Evolutionary conservation across 331 rosid species (phyloP), one percentile per base, ranked within the genome.

Genomic region (Erythrophleum ivorense): DNA sequence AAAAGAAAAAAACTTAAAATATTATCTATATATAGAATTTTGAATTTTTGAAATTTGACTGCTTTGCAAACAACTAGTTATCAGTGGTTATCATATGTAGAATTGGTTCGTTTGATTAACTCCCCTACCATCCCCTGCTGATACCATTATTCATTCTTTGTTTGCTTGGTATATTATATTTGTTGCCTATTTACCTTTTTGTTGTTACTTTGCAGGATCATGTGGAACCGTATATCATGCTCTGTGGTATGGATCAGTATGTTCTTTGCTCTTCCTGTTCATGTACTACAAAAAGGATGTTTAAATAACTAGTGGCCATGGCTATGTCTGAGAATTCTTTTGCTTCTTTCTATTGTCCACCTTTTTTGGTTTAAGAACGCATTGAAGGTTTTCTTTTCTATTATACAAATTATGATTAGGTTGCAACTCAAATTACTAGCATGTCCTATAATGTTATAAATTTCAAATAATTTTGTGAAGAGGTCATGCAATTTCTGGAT

Each of bases 231-330:
- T 96, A 13, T 96, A 96, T 86, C 98, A 94, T 89, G 98, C 91
- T 64, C 90, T 92, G 97, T 96, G 99, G 99, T 91, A 90, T 82
- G 99, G 99, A 96, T 96, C 99, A 80, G 99, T 96, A 92, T 82
- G 98, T 92, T 83, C 91, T 85, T 79, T 81, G 77, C 97, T 86
- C 89, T 86, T 85, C 71, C 85, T 86, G 74, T 86, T 78, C 76
- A 77, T 89, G 55, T 34, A 60, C 52, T 58, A 41, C 50, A 50
- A 48, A 57, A 31, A 49, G 68, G 62, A 73, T 77, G 67, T 60
- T 59, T 14, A n/a, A 50, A 75, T 73, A 73, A 34, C 33, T n/a
- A 38, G 36, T 36, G 45, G 36, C n/a, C 18, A 38, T 38, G 1
- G 53, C 64, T 52, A 38, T 55, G 48, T 55, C 67, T 68, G 38